Conservation (phyloP, 352 stramenopile species). For the Hyaloperonospora brassicae region DNA sequence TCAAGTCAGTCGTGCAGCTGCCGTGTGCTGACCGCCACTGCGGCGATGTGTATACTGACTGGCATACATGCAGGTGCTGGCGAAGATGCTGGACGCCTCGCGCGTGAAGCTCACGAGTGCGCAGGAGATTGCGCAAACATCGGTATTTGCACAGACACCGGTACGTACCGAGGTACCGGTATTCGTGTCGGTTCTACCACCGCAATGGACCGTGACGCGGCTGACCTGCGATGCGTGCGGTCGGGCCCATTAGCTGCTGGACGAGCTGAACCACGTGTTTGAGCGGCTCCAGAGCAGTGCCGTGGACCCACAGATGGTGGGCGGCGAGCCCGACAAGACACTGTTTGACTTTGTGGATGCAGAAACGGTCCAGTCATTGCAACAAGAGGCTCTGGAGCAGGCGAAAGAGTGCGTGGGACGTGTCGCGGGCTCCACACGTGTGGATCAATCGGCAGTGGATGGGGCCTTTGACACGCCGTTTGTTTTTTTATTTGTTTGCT, state of each 20-base stretch:
- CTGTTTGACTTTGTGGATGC: constrained; percentile 82
- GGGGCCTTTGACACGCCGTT: neutral
- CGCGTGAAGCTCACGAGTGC: constrained; percentile 50
- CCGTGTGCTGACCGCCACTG: neutral
- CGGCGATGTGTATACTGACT: neutral
- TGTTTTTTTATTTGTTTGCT: neutral
- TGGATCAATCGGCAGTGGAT: neutral
- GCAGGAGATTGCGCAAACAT: constrained; percentile 35
- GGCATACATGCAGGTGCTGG: constrained; percentile 36
- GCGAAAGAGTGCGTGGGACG: constrained; percentile 42
- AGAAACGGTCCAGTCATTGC: constrained; percentile 67
- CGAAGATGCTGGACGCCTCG: constrained; percentile 56
- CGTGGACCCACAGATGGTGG: constrained; percentile 52
- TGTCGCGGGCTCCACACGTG: neutral
- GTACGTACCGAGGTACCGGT: constrained; percentile 14
- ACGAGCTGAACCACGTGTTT: constrained; percentile 73
- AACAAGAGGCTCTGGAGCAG: constrained; percentile 68
- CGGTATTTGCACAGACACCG: constrained; percentile 52
- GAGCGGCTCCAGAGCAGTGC: constrained; percentile 39
- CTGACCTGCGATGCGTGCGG: neutral
- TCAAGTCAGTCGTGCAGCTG: neutral
- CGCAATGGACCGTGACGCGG: too few species aligned
- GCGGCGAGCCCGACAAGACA: constrained; percentile 51
- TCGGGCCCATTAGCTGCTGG: constrained; percentile 35
- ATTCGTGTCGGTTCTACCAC: too few species aligned